Evolutionary conservation across 495 filamentous ascomycete genomes (phyloP).

Genomic region (Penicillium pancosmium): DNA sequence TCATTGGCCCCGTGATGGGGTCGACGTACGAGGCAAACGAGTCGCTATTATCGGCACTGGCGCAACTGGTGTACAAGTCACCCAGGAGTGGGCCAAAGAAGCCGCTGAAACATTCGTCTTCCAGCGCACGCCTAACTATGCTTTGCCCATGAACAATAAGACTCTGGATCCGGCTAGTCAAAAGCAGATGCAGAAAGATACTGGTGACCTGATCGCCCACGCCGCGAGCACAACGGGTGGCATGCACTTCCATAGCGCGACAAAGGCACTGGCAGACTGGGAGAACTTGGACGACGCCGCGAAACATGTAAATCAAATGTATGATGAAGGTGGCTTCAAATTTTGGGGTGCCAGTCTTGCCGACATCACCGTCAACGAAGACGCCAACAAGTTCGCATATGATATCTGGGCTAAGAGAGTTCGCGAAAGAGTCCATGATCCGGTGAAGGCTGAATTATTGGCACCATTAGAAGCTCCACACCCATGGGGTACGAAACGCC

Average conservation of each 20-base stretch:
- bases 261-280: constrained; percentile 5
- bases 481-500: constrained; percentile 56
- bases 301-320: constrained; percentile 3
- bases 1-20: constrained; percentile 56
- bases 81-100: constrained; percentile 49
- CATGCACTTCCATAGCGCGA: not conserved
- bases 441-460: constrained; percentile 50
- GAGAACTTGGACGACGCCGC: not conserved
- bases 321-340: constrained; percentile 11
- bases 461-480: constrained; percentile 56
- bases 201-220: not conserved
- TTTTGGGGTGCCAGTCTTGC: not conserved
- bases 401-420: constrained; percentile 37
- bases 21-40: constrained; percentile 53
- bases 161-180: not conserved
- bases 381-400: constrained; percentile 8
- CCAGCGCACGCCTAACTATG: constrained; percentile 58
- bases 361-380: constrained; percentile 2
- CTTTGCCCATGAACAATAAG: constrained; percentile 51
- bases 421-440: constrained; percentile 52
- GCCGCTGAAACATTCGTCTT: constrained; percentile 49
- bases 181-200: constrained; percentile 1
- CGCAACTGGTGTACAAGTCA: constrained; percentile 59
- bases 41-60: constrained; percentile 64
- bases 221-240: not conserved